Conservation (phyloP, 1,284 basidiomycete species). For the Ganoderma leucocontextum region DNA sequence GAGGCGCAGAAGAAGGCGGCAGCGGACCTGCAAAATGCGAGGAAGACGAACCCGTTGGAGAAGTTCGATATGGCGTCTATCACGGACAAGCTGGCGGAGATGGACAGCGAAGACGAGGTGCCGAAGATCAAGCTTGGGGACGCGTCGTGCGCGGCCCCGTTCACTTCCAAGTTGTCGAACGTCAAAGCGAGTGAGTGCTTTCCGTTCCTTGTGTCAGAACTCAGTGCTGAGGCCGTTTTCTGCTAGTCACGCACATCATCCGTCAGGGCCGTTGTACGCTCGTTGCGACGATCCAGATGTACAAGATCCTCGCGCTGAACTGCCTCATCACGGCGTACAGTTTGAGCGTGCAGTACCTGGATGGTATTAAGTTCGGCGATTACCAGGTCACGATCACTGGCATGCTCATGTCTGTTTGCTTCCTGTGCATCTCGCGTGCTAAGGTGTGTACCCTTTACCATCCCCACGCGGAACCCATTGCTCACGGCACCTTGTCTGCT, state of each 20-base stretch:
- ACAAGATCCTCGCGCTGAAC: slow-evolving; percentile 96
- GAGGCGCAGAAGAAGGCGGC: slow-evolving; percentile 85
- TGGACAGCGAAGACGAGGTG: slow-evolving; percentile 93
- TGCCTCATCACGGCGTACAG: slow-evolving; percentile 97
- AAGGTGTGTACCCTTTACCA: slow-evolving; percentile 64
- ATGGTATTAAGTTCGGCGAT: slow-evolving; percentile 98
- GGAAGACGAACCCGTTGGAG: slow-evolving; percentile 88
- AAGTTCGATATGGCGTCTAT: slow-evolving; percentile 92
- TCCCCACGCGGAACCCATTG: not conserved
- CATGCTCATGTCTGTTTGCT: slow-evolving; percentile 97
- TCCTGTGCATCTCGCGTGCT: slow-evolving; percentile 96
- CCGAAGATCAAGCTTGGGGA: slow-evolving; percentile 98
- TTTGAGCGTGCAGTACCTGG: slow-evolving; percentile 93
- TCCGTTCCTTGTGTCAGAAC: not conserved
- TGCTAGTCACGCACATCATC: slow-evolving; percentile 91
- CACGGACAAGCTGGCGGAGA: slow-evolving; percentile 88
- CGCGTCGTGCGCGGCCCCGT: slow-evolving; percentile 95
- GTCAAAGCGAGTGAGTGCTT: slow-evolving; percentile 84
- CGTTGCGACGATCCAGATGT: slow-evolving; percentile 98
- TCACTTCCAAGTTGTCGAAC: slow-evolving; percentile 94
- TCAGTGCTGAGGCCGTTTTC: slow-evolving; percentile 21
- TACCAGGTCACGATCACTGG: slow-evolving; percentile 94
- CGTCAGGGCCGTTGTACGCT: slow-evolving; percentile 96
- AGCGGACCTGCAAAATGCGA: slow-evolving; percentile 66
- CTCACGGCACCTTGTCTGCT: slow-evolving; percentile 7